Evolutionary conservation across 371 early-diverging fungal species (phyloP).

Genomic region (Fennellomyces sp.): DNA sequence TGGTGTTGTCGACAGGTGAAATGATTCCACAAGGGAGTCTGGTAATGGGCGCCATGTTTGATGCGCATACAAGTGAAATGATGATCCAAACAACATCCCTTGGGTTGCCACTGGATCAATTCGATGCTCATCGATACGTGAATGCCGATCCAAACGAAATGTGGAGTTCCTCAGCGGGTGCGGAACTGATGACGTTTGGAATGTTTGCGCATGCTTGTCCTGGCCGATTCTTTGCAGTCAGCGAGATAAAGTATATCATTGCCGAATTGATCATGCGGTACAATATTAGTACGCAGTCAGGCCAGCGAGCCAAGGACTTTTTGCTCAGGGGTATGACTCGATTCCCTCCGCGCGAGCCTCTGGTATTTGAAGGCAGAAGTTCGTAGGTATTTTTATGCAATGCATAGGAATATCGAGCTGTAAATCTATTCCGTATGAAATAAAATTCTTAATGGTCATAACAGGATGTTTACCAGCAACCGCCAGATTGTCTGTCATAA

Average conservation of each 20-base stretch:
- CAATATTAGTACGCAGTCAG: conserved; percentile 21
- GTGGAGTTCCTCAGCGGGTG: conserved; percentile 13
- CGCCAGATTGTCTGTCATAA: too few species aligned
- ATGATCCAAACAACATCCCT: conserved; percentile 1
- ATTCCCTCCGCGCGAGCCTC: conserved; percentile 28
- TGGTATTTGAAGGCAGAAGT: conserved; percentile 21
- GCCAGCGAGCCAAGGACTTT: conserved; percentile 23
- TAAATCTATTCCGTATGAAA: too few species aligned
- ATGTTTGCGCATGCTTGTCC: conserved; percentile 50
- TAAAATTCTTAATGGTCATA: too few species aligned
- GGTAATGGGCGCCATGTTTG: conserved; percentile 22
- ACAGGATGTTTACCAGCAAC: too few species aligned
- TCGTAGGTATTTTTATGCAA: too few species aligned
- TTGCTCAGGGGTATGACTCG: conserved; percentile 29
- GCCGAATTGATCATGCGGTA: conserved; percentile 27
- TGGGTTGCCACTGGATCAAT: conserved; percentile 13
- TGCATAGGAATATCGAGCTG: too few species aligned
- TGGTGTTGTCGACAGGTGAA: conserved; percentile 39
- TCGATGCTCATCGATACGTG: conserved; percentile 29
- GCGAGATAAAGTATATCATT: conserved; percentile 42
- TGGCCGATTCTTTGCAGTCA: conserved; percentile 50
- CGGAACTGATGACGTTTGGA: conserved; percentile 22
- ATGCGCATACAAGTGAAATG: conserved; percentile 12
- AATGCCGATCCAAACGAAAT: background rate
- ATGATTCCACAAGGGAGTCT: conserved; percentile 39